These are phyloP conservation scores for Tolypocladium endophyticum DNA, from an alignment of 2,329 filamentous ascomycete species.

Conservation along the genomic window DNA sequence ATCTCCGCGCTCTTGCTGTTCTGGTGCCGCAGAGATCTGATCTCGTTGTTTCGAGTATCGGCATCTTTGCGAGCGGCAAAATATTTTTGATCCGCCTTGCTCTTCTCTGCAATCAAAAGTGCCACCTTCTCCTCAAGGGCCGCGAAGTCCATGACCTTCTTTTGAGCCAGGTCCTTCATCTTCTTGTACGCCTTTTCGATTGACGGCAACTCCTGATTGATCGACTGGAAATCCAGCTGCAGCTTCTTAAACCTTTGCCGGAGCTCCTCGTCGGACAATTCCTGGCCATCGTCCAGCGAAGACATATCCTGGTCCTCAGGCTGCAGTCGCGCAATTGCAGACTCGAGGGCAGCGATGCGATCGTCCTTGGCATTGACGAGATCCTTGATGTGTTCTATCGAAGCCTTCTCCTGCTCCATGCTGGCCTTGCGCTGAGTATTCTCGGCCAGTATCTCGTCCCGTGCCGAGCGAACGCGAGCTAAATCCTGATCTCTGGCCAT, in stretches of 20 bases:
- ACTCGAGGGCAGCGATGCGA: conserved; percentile 72
- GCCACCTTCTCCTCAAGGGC: conserved; percentile 68
- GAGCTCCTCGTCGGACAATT: conserved; percentile 59
- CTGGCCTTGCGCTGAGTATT: conserved; percentile 67
- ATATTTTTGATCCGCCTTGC: conserved; percentile 95
- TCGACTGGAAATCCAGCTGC: conserved; percentile 68
- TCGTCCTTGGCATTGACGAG: conserved; percentile 69
- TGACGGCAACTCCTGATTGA: conserved; percentile 78
- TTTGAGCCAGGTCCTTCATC: conserved; percentile 71
- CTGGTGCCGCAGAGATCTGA: conserved; percentile 67
- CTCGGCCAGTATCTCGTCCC: conserved; percentile 81
- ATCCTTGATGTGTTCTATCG: conserved; percentile 67
- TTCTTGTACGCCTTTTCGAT: conserved; percentile 90
- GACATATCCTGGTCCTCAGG: conserved; percentile 37
- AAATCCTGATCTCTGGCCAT: conserved; percentile 75
- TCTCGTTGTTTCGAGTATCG: conserved; percentile 72
- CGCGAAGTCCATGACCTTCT: conserved; percentile 72
- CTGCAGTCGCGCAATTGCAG: conserved; percentile 64
- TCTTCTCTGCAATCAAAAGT: conserved; percentile 74
- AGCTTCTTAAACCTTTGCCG: conserved; percentile 63
- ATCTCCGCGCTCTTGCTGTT: conserved; percentile 89
- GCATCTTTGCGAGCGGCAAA: conserved; percentile 93
- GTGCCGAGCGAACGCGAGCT: conserved; percentile 68
- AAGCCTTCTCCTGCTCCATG: conserved; percentile 64
- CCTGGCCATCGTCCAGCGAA: conserved; percentile 38